A percentile compares a stretch with the other conserved stretches of the same genome.
These are phyloP conservation scores for Cladochytrium tenue DNA, from an alignment of 371 early-diverging fungal species.

Conservation along the genomic window DNA sequence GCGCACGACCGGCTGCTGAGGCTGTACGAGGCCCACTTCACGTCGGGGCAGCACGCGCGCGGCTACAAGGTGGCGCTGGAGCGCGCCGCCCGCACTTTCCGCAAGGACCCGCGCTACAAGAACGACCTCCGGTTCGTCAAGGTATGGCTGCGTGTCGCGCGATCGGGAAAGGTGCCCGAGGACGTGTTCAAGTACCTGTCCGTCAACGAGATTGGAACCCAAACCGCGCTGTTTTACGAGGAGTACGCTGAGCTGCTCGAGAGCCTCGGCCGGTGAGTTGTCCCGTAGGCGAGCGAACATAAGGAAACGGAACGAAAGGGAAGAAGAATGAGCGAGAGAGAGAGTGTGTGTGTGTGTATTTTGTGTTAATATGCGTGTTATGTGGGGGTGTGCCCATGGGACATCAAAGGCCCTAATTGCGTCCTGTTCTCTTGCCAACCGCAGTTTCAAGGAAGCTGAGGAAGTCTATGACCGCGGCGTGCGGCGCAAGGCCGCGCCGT, in stretches of 20 bases:
- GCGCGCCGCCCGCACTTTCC: slow-evolving; percentile 59
- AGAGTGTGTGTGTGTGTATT: too few species aligned
- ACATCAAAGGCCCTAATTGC: background rate
- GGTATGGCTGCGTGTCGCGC: slow-evolving; percentile 72
- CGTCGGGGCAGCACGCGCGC: slow-evolving; percentile 61
- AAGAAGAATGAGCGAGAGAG: background rate
- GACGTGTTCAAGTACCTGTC: slow-evolving; percentile 73
- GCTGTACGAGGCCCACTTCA: slow-evolving; percentile 72
- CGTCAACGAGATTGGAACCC: slow-evolving; percentile 70
- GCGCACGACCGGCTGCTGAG: slow-evolving; percentile 70
- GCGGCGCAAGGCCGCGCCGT: slow-evolving; percentile 53
- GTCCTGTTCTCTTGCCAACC: background rate
- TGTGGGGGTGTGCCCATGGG: too few species aligned
- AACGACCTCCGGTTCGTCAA: slow-evolving; percentile 77
- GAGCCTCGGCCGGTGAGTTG: slow-evolving; percentile 42
- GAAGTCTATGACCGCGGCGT: slow-evolving; percentile 58
- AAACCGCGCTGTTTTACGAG: slow-evolving; percentile 71
- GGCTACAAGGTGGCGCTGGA: slow-evolving; percentile 59
- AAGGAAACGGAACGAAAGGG: too few species aligned
- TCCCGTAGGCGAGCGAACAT: too few species aligned
- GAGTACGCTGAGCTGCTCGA: slow-evolving; percentile 74
- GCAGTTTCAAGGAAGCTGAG: slow-evolving; percentile 55
- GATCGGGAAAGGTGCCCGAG: slow-evolving; percentile 50
- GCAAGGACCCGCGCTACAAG: slow-evolving; percentile 65
- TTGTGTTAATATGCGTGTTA: too few species aligned